Base-by-base conservation (phyloP, 441 rosid species). In the Sinapis alba region DNA sequence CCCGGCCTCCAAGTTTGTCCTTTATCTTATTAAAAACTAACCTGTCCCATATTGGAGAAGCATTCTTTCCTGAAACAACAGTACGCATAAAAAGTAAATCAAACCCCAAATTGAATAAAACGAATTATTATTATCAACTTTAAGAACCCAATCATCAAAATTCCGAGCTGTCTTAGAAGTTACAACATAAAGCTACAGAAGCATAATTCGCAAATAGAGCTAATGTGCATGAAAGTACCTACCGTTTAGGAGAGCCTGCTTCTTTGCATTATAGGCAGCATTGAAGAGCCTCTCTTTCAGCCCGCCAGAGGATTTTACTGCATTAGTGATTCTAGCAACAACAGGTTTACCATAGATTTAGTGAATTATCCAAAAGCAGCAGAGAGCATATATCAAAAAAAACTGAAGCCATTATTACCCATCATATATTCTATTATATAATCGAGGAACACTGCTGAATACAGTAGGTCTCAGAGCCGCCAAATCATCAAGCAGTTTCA, bases 21-120 rank as follows among this genome's bases (percentile, higher is more conserved):
- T 75, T 89, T 78, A 96, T 90, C 84, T 93, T 93, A 86, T 96
- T 92, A 84, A 96, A 96, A 54, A 96, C 98, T 87, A 96, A 78
- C 80, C 91, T 89, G 78, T 93, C 99, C 99, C 99, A 96, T 86
- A 96, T 87, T 53, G 99, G 97, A 82, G 99, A 96, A 28, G 99
- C 86, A 81, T 76, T 93, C 87, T 82, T 93, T 66, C 99, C 99
- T 93, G 86, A 54, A 83, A 51, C 61, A 76, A 56, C 53, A 36
- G 13, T 47, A 61, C 8, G 45, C 30, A 76, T 41, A 47, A 64
- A 18, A 71, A 47, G 72, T n/a, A 66, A 63, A 65, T 80, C 61
- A 78, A 59, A 3, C 24, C 28, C 66, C 26, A 27, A 28, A 73
- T 1, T 51, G 57, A 51, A 51, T 51, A 18, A 24, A 51, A 51